These are phyloP conservation scores for Panicum virgatum DNA, from an alignment of 202 grass and related monocot genomes.

Conservation along the genomic window DNA sequence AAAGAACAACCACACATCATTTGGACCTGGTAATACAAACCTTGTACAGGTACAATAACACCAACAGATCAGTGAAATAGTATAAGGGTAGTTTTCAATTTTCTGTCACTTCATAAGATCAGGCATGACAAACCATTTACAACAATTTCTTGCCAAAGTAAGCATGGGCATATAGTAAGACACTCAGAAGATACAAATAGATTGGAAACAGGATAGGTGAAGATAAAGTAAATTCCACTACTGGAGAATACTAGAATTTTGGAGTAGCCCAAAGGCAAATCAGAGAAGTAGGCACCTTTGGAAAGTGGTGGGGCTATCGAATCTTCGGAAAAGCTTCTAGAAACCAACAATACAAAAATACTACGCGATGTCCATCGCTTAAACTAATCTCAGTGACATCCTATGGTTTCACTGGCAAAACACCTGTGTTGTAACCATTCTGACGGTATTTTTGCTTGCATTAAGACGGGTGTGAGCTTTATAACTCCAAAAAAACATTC, in stretches of 20 bases:
- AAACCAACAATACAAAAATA: slow-evolving; percentile 12
- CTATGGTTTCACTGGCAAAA: neutral
- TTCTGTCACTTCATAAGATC: neutral
- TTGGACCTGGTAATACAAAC: slow-evolving; percentile 19
- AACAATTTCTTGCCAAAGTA: neutral
- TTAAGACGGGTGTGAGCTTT: no score
- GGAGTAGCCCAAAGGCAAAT: neutral
- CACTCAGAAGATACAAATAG: neutral
- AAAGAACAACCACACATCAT: neutral
- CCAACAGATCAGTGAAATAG: neutral
- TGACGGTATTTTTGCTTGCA: no score
- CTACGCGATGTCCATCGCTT: neutral
- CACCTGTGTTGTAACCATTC: no score
- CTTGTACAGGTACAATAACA: neutral
- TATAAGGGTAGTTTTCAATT: neutral
- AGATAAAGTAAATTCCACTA: neutral
- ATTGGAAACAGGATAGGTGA: neutral
- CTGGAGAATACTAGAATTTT: neutral
- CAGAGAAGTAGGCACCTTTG: slow-evolving; percentile 7
- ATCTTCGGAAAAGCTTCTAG: neutral
- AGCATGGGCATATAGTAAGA: neutral
- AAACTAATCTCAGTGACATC: neutral
- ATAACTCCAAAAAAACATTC: no score
- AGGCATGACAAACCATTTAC: neutral
- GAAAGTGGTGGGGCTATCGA: neutral